Conservation (phyloP, 768 basidiomycete species). For the Suillus weaverae region DNA sequence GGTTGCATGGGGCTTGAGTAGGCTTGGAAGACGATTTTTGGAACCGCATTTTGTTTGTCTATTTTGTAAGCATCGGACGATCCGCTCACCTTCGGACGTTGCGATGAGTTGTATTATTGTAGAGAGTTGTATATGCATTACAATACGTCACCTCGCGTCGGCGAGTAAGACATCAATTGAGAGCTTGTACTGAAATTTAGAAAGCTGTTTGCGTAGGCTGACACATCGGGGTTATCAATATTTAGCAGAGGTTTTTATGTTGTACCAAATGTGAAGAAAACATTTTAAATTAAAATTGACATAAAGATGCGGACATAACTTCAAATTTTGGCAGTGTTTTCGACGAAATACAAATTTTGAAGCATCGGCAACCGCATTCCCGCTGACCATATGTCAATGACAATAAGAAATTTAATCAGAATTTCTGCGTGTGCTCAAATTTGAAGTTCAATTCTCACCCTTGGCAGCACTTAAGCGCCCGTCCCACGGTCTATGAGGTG, state of each 20-base stretch:
- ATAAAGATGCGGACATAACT: too few relatives aligned
- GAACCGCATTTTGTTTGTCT: not conserved
- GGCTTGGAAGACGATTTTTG: slow-evolving; percentile 19
- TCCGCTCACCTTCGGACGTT: not conserved
- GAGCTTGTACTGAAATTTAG: not conserved
- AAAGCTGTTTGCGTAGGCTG: not conserved
- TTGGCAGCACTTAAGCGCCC: not conserved
- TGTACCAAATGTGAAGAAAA: too few relatives aligned
- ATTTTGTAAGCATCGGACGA: not conserved
- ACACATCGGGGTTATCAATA: too few relatives aligned
- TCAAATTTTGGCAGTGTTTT: too few relatives aligned
- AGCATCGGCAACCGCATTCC: too few relatives aligned
- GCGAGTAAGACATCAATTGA: not conserved
- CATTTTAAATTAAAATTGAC: too few relatives aligned
- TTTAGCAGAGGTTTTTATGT: too few relatives aligned
- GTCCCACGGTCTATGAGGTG: not conserved
- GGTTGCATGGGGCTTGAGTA: slow-evolving; percentile 28
- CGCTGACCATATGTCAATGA: too few relatives aligned
- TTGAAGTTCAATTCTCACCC: too few relatives aligned
- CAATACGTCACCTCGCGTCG: not conserved
- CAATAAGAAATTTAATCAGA: too few relatives aligned
- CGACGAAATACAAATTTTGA: too few relatives aligned
- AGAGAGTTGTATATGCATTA: not conserved
- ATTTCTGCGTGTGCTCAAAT: too few relatives aligned
- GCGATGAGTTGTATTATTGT: not conserved